Evolutionary conservation across 108 stramenopile species (phyloP), one percentile per base, ranked within the genome.

Genomic region (Conticribra weissflogii): DNA sequence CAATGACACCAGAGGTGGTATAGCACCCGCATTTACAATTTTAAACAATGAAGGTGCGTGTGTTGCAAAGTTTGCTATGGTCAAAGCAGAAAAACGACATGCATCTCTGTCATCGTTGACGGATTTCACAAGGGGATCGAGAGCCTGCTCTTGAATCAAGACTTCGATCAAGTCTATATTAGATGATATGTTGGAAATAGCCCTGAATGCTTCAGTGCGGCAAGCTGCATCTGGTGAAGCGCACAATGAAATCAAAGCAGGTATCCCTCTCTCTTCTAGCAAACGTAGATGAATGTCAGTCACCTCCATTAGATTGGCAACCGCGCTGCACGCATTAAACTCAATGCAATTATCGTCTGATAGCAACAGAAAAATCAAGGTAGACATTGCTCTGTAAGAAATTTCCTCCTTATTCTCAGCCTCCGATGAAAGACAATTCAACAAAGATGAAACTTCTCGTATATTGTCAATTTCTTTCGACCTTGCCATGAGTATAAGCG

Each of bases 331-430:
- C 27, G 90, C 76, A 59, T 95, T 88, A 30, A 86, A 85, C 60
- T 95, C 94, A 18, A 89, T 79, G 58, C 84, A 74, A 54, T 34
- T 51, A 66, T 93, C 94, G 3, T 83, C 88, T 45, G 73, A 85
- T 47, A 95, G 49, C 51, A 89, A 76, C 48, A 92, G 66, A 28
- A 74, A 69, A 18, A 91, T 90, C 47, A 95, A 77, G 14, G 91
- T 92, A 21, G 88, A 89, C 29, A 95, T 85, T 33, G 84, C 76
- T 41, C 90, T 70, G 56, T 91, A 87, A 4, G 86, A 83, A 41
- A 95, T 89, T 60, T 93, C 94, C 49, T 88, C 84, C 76, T 93
- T 95, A 60, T 92, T 93, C 67, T 95, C 92, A 23, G 88, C 90
- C 52, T 88, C 72, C 21, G 79, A 75, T 28, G 87, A 88, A 25